Conservation (phyloP, 306 rosid genomes). For the Crotalaria pallida region DNA sequence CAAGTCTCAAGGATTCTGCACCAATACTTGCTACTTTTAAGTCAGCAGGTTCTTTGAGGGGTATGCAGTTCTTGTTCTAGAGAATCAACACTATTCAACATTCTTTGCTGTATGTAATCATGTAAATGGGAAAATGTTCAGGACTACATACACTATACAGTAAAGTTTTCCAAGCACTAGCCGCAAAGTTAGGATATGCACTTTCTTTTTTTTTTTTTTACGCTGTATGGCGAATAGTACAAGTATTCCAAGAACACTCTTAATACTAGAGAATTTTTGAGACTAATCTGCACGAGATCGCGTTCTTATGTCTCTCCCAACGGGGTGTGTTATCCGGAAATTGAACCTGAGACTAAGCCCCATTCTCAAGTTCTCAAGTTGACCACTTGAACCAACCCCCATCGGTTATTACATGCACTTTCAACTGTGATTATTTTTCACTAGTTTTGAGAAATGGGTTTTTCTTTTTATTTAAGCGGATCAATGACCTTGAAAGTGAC, state of each 20-base stretch:
- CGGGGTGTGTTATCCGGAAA: too few relatives aligned
- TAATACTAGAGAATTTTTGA: too few relatives aligned
- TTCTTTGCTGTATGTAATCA: conserved; percentile 10
- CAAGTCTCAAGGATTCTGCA: neutral
- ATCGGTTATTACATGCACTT: neutral
- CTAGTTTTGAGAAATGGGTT: neutral
- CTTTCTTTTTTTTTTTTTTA: too few relatives aligned
- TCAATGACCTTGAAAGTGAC: neutral
- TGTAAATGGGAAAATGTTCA: neutral
- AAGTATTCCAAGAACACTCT: too few relatives aligned
- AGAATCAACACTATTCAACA: neutral
- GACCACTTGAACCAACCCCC: too few relatives aligned
- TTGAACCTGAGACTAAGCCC: too few relatives aligned
- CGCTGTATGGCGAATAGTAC: too few relatives aligned
- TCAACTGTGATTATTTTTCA: neutral
- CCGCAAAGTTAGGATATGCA: conserved; percentile 5
- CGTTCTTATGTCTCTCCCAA: too few relatives aligned
- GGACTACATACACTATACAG: neutral
- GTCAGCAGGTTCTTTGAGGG: neutral
- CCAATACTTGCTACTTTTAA: neutral
- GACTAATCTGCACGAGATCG: too few relatives aligned
- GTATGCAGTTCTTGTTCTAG: neutral
- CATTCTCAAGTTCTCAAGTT: too few relatives aligned
- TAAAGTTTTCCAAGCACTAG: conserved; percentile 21
- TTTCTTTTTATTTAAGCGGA: neutral